These are phyloP conservation scores for Cyberlindnera sargentensis DNA, from an alignment of 805 yeast species.

Conservation along the genomic window DNA sequence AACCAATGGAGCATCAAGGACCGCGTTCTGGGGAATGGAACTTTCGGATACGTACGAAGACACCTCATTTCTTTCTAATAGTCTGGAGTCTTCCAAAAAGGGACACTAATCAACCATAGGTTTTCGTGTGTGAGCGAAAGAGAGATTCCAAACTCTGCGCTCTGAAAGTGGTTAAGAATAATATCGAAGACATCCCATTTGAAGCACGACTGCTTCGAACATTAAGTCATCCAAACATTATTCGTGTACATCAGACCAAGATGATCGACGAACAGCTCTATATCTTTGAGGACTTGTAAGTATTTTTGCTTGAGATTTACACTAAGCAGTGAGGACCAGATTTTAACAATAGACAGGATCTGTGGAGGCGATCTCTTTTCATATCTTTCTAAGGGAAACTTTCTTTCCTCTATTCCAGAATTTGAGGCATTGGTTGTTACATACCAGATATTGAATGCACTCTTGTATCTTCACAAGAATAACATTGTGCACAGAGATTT, in stretches of 20 bases:
- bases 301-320: background rate
- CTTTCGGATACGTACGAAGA: conserved; percentile 45
- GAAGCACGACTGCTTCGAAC: conserved; percentile 38
- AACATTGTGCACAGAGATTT: conserved; percentile 83
- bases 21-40: conserved; percentile 44
- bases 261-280: conserved; percentile 27
- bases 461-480: conserved; percentile 57
- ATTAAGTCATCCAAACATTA: conserved; percentile 43
- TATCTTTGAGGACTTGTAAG: conserved; percentile 39
- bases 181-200: conserved; percentile 24
- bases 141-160: conserved; percentile 33
- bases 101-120: conserved; percentile 12
- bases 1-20: conserved; percentile 37
- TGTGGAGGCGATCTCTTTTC: conserved; percentile 58
- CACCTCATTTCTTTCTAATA: background rate
- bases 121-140: conserved; percentile 27
- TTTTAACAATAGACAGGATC: conserved; percentile 14
- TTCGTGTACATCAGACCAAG: conserved; percentile 34
- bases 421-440: conserved; percentile 46
- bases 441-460: conserved; percentile 50
- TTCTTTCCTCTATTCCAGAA: conserved; percentile 40
- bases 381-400: conserved; percentile 37
- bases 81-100: background rate
- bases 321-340: background rate
- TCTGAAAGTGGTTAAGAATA: conserved; percentile 37